phyloP scores from a whole-genome alignment of 2,329 filamentous ascomycete species.

The Alternaria triticina region DNA sequence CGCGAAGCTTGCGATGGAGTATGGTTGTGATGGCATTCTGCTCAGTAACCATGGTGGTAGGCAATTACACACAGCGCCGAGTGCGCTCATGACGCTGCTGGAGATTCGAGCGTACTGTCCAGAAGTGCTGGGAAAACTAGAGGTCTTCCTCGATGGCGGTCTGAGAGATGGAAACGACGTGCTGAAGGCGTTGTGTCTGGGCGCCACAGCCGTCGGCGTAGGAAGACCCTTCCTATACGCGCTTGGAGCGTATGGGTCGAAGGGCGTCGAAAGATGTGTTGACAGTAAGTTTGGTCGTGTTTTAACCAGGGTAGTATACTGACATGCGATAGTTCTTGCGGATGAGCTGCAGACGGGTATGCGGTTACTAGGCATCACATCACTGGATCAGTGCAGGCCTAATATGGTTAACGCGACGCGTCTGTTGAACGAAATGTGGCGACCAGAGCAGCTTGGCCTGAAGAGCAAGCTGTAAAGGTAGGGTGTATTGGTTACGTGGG shows the following conservation, averaged over 20 bases:
- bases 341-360: conserved; percentile 72
- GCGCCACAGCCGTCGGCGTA: conserved; percentile 49
- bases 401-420: conserved; percentile 62
- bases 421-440: conserved; percentile 45
- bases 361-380: conserved; percentile 69
- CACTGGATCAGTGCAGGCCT: conserved; percentile 65
- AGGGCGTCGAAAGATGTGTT: conserved; percentile 45
- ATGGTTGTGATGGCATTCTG: conserved; percentile 56
- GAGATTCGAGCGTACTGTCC: conserved; percentile 48
- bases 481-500: neutral
- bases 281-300: conserved; percentile 38
- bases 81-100: conserved; percentile 45
- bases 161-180: conserved; percentile 48
- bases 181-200: conserved; percentile 48
- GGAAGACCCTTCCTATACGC: conserved; percentile 49
- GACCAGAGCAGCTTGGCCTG: conserved; percentile 29
- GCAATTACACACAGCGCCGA: conserved; percentile 55
- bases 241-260: conserved; percentile 45
- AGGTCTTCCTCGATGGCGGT: conserved; percentile 49
- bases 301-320: neutral
- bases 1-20: conserved; percentile 52
- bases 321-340: conserved; percentile 43
- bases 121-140: conserved; percentile 43
- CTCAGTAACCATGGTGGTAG: conserved; percentile 62
- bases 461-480: conserved; percentile 36